These are phyloP conservation scores for Pichia sp. DNA, from an alignment of 1,139 yeast species.

Conservation along the genomic window DNA sequence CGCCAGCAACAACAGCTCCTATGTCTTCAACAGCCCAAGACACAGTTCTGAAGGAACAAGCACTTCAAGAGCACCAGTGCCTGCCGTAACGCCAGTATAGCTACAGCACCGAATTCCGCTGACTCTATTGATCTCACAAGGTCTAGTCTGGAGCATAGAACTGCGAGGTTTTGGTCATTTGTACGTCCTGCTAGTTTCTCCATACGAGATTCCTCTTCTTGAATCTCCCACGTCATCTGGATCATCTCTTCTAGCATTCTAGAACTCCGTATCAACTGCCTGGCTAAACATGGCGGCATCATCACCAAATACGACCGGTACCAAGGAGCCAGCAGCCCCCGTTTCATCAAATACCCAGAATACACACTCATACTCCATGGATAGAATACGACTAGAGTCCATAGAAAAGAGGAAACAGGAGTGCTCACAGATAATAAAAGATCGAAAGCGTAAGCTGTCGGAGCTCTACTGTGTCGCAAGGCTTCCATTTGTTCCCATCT, in stretches of 20 bases:
- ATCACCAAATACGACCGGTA: background rate
- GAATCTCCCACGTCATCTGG: background rate
- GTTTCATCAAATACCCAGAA: background rate
- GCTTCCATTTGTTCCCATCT: slow-evolving; percentile 39
- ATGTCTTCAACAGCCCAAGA: background rate
- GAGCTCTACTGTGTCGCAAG: slow-evolving; percentile 53
- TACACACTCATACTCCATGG: slow-evolving; percentile 32
- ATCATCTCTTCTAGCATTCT: background rate
- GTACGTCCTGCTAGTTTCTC: background rate
- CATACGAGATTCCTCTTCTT: background rate
- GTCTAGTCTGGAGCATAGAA: background rate
- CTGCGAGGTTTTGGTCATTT: background rate
- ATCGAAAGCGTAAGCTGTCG: slow-evolving; percentile 48
- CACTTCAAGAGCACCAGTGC: background rate
- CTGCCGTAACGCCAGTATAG: background rate
- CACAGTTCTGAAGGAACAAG: background rate
- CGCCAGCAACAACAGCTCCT: too few species aligned
- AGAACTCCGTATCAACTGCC: background rate
- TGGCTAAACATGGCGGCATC: background rate
- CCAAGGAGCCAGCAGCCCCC: background rate
- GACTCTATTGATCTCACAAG: background rate
- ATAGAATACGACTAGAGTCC: slow-evolving; percentile 41
- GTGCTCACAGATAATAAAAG: slow-evolving; percentile 33
- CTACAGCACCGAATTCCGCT: background rate
- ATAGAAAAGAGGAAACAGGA: slow-evolving; percentile 42